A percentile compares a stretch with the other conserved stretches of the same genome.
These are phyloP conservation scores for Metschnikowia picachoensis DNA, from an alignment of 805 yeast genomes.

Conservation along the genomic window DNA sequence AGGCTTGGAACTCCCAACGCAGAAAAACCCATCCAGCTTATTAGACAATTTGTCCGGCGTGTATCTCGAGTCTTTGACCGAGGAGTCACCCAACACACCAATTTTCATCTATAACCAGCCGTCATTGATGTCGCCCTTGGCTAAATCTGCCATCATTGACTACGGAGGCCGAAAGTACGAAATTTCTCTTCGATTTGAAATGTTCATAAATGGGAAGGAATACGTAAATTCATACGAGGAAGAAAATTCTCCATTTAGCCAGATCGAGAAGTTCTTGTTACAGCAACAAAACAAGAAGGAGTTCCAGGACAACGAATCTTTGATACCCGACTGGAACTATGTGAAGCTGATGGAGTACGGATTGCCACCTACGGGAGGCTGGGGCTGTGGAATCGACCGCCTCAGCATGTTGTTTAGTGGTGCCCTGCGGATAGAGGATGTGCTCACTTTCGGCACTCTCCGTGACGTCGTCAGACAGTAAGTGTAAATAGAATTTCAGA, in stretches of 20 bases:
- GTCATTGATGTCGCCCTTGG: slow-evolving; percentile 77
- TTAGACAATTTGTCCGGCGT: slow-evolving; percentile 60
- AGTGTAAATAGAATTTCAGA: background rate
- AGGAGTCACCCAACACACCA: slow-evolving; percentile 41
- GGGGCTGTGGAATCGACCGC: slow-evolving; percentile 95
- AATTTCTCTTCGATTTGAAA: slow-evolving; percentile 72
- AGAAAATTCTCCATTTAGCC: slow-evolving; percentile 82
- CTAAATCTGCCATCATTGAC: slow-evolving; percentile 52
- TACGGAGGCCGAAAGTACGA: slow-evolving; percentile 32
- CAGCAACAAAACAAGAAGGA: slow-evolving; percentile 51
- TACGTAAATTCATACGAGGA: slow-evolving; percentile 94
- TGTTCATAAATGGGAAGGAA: slow-evolving; percentile 77
- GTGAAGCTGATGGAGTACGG: slow-evolving; percentile 84
- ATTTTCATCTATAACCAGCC: slow-evolving; percentile 83
- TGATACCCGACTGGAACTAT: slow-evolving; percentile 69
- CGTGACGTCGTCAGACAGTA: slow-evolving; percentile 62
- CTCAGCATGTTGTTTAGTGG: slow-evolving; percentile 74
- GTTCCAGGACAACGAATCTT: slow-evolving; percentile 55
- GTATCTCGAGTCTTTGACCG: slow-evolving; percentile 64
- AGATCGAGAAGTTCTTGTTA: slow-evolving; percentile 53
- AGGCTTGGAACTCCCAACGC: slow-evolving; percentile 34
- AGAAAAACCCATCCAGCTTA: slow-evolving; percentile 52
- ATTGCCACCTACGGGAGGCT: slow-evolving; percentile 96
- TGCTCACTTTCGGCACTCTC: slow-evolving; percentile 69
- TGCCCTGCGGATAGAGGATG: slow-evolving; percentile 64